Percentiles rank a stretch among this genome's conserved stretches.
Evolutionary conservation across 2,329 filamentous ascomycete genomes (phyloP).

Genomic region (Decorospora gaudefroyi): DNA sequence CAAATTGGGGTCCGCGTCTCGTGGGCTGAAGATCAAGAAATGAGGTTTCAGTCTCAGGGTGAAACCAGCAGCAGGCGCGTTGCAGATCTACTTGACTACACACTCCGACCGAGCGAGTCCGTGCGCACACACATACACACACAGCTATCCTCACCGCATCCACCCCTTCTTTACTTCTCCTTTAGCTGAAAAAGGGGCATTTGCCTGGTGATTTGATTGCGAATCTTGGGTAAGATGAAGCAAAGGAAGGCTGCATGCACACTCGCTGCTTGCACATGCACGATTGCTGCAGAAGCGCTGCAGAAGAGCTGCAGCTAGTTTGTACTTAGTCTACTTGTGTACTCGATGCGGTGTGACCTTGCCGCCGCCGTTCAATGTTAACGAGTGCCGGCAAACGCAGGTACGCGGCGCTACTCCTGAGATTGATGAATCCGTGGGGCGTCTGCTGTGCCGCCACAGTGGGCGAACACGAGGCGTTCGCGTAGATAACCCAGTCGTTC

Average conservation of each 20-base stretch:
- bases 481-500: no score
- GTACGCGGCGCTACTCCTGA: constrained; percentile 31
- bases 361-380: constrained; percentile 13
- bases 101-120: constrained; percentile 7
- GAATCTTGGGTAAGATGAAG: constrained; percentile 15
- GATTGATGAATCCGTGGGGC: constrained; percentile 8
- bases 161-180: constrained; percentile 1
- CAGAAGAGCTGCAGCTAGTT: constrained; percentile 7
- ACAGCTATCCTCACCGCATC: constrained; percentile 7
- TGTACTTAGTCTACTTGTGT: constrained; percentile 2
- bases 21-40: not conserved
- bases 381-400: constrained; percentile 20
- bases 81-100: constrained; percentile 9
- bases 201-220: constrained; percentile 9
- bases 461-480: no score
- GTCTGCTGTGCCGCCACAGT: no score
- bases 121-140: constrained; percentile 8
- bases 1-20: not conserved
- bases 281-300: constrained; percentile 2
- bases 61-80: constrained; percentile 12
- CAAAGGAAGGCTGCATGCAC: constrained; percentile 9
- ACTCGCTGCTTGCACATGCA: constrained; percentile 8
- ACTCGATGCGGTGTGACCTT: constrained; percentile 12
- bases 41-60: constrained; percentile 13
- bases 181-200: constrained; percentile 3